phyloP scores from a whole-genome alignment of 2,329 filamentous ascomycete species.

The Cryphonectria japonica region DNA sequence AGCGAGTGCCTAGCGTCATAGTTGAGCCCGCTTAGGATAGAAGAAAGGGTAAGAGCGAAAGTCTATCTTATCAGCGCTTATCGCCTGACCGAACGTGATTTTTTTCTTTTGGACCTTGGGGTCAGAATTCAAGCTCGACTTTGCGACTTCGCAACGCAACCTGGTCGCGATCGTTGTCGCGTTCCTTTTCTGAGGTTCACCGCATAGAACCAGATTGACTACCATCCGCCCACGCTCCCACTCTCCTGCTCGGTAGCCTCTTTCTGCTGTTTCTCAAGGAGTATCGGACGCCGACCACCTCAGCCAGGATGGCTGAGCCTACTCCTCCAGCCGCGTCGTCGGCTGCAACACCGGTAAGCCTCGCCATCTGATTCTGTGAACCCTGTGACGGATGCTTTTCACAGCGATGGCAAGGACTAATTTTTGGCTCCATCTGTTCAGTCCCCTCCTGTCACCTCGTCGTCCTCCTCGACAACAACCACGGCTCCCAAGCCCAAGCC shows the following conservation, averaged over 20 bases:
- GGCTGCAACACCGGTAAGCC: slow-evolving; percentile 33
- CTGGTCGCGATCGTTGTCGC: not conserved
- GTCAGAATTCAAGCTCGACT: not conserved
- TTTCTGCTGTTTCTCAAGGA: not conserved
- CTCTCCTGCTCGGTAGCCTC: not conserved
- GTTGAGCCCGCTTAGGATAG: not conserved
- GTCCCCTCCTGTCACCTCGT: not conserved
- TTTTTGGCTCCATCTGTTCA: not conserved
- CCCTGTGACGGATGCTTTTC: not conserved
- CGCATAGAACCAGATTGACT: not conserved
- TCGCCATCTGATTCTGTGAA: not conserved
- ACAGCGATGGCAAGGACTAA: not conserved
- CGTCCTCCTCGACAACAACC: slow-evolving; percentile 31
- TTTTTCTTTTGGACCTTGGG: slow-evolving; percentile 6
- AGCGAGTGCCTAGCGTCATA: slow-evolving; percentile 2
- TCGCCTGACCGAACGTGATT: slow-evolving; percentile 3
- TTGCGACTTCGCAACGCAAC: not conserved
- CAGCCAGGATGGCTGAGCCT: slow-evolving; percentile 27
- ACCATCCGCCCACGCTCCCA: not conserved
- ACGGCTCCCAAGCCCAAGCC: slow-evolving; percentile 34
- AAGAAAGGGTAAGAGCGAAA: not conserved
- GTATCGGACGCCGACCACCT: not conserved
- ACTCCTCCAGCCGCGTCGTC: slow-evolving; percentile 23
- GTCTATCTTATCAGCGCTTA: slow-evolving; percentile 12
- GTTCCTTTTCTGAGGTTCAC: not conserved